These are phyloP conservation scores for Aquanectria penicillioides DNA, from an alignment of 2,329 filamentous ascomycete genomes.

Conservation along the genomic window DNA sequence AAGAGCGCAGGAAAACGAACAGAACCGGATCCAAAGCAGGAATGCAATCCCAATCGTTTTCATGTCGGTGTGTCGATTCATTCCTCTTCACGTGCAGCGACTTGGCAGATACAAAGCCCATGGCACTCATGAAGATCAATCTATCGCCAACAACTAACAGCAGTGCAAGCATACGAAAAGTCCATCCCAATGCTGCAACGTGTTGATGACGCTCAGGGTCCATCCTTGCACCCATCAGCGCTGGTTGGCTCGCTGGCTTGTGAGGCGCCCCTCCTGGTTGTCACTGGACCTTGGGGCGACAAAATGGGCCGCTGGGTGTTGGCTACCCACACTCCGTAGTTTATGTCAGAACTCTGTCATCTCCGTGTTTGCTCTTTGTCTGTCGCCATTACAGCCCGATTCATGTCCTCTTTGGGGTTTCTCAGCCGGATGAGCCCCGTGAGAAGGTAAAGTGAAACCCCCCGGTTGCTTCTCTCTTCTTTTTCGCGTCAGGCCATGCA, in stretches of 20 bases:
- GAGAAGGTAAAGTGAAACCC: too few species aligned
- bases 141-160: background rate
- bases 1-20: too few species aligned
- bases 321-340: background rate
- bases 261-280: conserved; percentile 1
- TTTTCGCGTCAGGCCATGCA: too few species aligned
- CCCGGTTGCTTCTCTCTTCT: too few species aligned
- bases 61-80: background rate
- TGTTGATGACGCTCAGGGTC: conserved; percentile 10
- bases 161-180: background rate
- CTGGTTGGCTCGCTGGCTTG: background rate
- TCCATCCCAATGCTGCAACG: background rate
- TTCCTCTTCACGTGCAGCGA: background rate
- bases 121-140: conserved; percentile 4
- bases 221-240: conserved; percentile 7
- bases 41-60: conserved; percentile 1
- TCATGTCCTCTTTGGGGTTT: background rate
- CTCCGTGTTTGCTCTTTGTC: background rate
- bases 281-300: too few species aligned
- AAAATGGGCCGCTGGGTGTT: too few species aligned
- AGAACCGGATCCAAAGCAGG: background rate
- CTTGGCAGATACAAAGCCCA: background rate
- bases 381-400: background rate
- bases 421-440: too few species aligned
- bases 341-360: conserved; percentile 7